Base-by-base conservation (phyloP, 2,329 filamentous ascomycete genomes). In the Cladophialophora chaetospira region DNA sequence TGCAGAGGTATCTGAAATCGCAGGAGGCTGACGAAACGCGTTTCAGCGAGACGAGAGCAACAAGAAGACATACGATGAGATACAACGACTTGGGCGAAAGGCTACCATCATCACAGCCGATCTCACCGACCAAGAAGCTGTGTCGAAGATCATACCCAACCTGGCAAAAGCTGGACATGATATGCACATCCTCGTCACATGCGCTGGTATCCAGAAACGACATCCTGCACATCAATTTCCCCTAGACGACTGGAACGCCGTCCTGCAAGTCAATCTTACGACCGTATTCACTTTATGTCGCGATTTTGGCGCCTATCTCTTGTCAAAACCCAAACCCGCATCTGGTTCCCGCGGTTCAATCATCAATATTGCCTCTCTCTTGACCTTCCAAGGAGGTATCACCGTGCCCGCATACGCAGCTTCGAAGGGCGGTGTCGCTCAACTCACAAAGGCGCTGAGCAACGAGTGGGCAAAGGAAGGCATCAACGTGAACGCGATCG, bases 391-490 rank as follows among this genome's bases (percentile, higher is more conserved):
- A 70, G 92, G 92, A 53, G 91, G 91, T 0, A 79, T 96, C 63
- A 96, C 88, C 0, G 89, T 96, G 1, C 91, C 91, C 0, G 91
- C 91, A 1, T 96, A 96, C 70, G 88, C 91, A 0, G 89, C 91
- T 0, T 85, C 84, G 61, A 96, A 96, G 74, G 91, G 91, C 42
- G 91, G 88, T 6, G 86, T 96, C 0, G 87, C 84, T 4, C 91
- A 96, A 75, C 73, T 95, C 57, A 95, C 90, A 49, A 95, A 94
- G 76, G 87, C 87, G 23, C 79, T 96, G 56, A 85, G 86, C 44
- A 96, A 96, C 70, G 89, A 95, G 75, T 96, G 91, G 91, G 84
- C 86, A 0, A 72, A 78, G n/a, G 82, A 85, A 67, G 91, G 91
- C 2, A 81, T 96, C 60, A 89, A 82, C 1, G 91, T 96, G 36